phyloP scores from a whole-genome alignment of 2,329 filamentous ascomycete genomes.

The Lizonia empirigonia region DNA sequence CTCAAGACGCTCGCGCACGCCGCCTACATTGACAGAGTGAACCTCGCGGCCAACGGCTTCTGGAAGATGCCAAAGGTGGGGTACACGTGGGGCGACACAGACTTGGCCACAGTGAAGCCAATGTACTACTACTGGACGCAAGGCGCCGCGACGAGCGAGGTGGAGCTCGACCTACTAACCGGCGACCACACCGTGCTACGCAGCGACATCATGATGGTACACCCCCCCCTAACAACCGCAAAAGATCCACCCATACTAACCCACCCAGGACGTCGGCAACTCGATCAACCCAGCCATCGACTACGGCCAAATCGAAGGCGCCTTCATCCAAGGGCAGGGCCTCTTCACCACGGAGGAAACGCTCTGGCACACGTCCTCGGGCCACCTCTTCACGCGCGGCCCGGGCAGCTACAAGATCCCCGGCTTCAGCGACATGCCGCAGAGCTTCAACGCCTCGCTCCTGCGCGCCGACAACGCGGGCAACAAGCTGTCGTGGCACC shows the following conservation, averaged over 20 bases:
- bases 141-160: conserved; percentile 84
- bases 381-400: conserved; percentile 67
- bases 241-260: conserved; percentile 6
- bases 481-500: conserved; percentile 71
- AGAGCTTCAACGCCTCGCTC: conserved; percentile 79
- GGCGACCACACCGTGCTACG: conserved; percentile 88
- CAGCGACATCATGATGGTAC: conserved; percentile 86
- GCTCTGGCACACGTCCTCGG: conserved; percentile 66
- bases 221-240: neutral
- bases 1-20: conserved; percentile 88
- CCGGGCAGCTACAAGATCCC: conserved; percentile 84
- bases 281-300: conserved; percentile 79
- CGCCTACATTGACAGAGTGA: conserved; percentile 93
- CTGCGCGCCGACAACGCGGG: conserved; percentile 68
- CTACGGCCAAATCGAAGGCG: conserved; percentile 82
- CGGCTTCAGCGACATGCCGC: conserved; percentile 84
- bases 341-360: conserved; percentile 79
- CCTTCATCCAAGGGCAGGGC: conserved; percentile 78
- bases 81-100: conserved; percentile 74
- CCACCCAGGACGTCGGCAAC: conserved; percentile 71
- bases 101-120: conserved; percentile 48
- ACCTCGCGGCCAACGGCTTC: conserved; percentile 91
- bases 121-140: conserved; percentile 98
- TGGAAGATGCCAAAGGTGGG: conserved; percentile 98
- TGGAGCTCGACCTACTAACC: conserved; percentile 89